phyloP scores from a whole-genome alignment of 2,329 filamentous ascomycete genomes.

The Arachnomyces sp. region DNA sequence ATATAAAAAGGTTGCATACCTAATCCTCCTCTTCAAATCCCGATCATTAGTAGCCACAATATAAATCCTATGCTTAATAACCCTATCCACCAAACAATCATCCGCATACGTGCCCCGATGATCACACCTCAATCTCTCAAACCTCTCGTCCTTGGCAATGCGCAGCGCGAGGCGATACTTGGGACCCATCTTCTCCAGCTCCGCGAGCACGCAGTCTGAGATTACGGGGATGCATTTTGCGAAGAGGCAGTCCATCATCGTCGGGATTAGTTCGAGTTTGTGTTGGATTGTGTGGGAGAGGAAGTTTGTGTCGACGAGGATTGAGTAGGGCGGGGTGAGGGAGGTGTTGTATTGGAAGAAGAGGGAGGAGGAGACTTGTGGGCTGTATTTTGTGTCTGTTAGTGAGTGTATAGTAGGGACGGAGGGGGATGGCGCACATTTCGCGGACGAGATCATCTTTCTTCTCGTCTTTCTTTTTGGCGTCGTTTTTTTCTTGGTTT shows the following conservation, averaged over 20 bases:
- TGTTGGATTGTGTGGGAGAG: slow-evolving; percentile 82
- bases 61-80: slow-evolving; percentile 67
- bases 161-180: slow-evolving; percentile 82
- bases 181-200: slow-evolving; percentile 79
- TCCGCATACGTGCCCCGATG: slow-evolving; percentile 76
- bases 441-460: slow-evolving; percentile 63
- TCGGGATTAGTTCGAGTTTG: slow-evolving; percentile 79
- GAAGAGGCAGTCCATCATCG: slow-evolving; percentile 90
- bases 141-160: slow-evolving; percentile 83
- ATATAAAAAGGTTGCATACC: slow-evolving; percentile 28
- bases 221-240: slow-evolving; percentile 87
- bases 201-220: slow-evolving; percentile 73
- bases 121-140: slow-evolving; percentile 76
- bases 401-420: slow-evolving; percentile 16
- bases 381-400: slow-evolving; percentile 37
- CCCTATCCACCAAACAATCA: slow-evolving; percentile 70
- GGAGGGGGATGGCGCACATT: slow-evolving; percentile 43
- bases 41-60: slow-evolving; percentile 66
- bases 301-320: slow-evolving; percentile 85
- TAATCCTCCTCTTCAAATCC: slow-evolving; percentile 71
- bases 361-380: slow-evolving; percentile 72
- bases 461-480: slow-evolving; percentile 51
- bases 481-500: slow-evolving; percentile 59
- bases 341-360: slow-evolving; percentile 88
- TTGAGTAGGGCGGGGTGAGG: slow-evolving; percentile 72